A percentile compares a stretch with the other conserved stretches of the same genome.
Conservation (phyloP, 2,329 filamentous ascomycete genomes). For the Incumbomyces lentus region DNA sequence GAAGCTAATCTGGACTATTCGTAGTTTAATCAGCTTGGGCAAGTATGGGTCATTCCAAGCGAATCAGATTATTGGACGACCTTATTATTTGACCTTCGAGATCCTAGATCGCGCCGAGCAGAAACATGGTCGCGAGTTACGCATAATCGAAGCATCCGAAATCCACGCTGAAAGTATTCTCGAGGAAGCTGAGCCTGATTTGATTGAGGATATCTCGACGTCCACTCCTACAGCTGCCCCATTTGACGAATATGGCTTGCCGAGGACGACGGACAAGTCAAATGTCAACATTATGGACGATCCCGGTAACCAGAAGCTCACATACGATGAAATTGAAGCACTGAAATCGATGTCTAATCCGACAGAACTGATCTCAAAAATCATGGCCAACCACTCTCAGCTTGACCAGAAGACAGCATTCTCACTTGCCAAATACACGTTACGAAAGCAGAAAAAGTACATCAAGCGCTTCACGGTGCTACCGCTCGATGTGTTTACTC, state of each 20-base stretch:
- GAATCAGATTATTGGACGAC: slow-evolving; percentile 82
- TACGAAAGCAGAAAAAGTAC: slow-evolving; percentile 90
- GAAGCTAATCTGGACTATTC: background rate
- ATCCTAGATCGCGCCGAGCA: slow-evolving; percentile 60
- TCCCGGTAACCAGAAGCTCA: slow-evolving; percentile 61
- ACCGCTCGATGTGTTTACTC: slow-evolving; percentile 66
- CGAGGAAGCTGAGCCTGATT: slow-evolving; percentile 31
- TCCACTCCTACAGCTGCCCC: slow-evolving; percentile 21
- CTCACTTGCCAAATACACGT: slow-evolving; percentile 88
- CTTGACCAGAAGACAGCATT: slow-evolving; percentile 92
- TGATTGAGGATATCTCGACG: slow-evolving; percentile 28
- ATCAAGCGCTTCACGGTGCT: slow-evolving; percentile 75
- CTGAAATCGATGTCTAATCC: slow-evolving; percentile 66
- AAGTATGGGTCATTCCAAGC: slow-evolving; percentile 88
- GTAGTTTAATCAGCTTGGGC: slow-evolving; percentile 72
- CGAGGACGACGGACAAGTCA: slow-evolving; percentile 35
- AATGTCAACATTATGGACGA: slow-evolving; percentile 56
- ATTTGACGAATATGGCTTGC: slow-evolving; percentile 21
- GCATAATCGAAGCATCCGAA: slow-evolving; percentile 69
- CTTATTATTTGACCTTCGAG: slow-evolving; percentile 86
- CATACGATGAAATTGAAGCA: slow-evolving; percentile 59
- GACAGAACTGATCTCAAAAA: slow-evolving; percentile 82
- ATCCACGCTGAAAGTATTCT: slow-evolving; percentile 69
- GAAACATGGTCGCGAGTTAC: slow-evolving; percentile 55
- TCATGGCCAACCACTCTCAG: slow-evolving; percentile 78